Evolutionary conservation across 169 alveolate species (phyloP), one percentile per base, ranked within the genome.

Genomic region (Babesia sp.): DNA sequence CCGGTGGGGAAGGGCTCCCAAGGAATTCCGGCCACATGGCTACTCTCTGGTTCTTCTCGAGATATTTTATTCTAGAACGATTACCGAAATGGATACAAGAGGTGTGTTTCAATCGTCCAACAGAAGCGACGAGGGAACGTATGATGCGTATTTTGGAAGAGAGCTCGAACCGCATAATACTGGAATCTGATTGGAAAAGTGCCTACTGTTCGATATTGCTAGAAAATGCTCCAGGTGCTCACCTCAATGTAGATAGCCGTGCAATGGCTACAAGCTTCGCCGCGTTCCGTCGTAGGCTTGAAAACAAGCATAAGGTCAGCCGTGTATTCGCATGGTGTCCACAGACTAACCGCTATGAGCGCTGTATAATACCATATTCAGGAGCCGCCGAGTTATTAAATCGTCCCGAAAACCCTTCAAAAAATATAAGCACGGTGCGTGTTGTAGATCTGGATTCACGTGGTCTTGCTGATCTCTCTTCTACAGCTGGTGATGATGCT

Each of bases 281-380:
- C 42, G 29, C 72, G 18, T 39, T 78, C 51, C 68, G 86, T 9
- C 59, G 64, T 4, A 18, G 42, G 2, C 59, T 78, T 26, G 86
- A 78, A 58, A 28, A 29, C 54, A 67, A 69, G 74, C 33, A 45
- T 24, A 78, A 56, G 66, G 68, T 64, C 31, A 58, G 48, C n/a
- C 53, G 76, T 7, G 66, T 53, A 26, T 78, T 78, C 42, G 86
- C 86, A 41, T 78, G 86, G 86, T 78, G 86, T 28, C 82, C 86
- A 16, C 86, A 78, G 69, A 68, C 80, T 20, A 57, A 59, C 39
- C 22, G 64, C 37, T 78, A 50, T 44, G 86, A 78, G 66, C 60
- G 86, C 9, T 66, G 86, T 50, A 68, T 78, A 28, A 78, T 78
- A 20, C 64, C 73, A 1, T 54, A 48, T 22, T 6, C 53, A 34